Base-by-base conservation (phyloP, 202 grass and related monocot genomes). In the Schoenoplectus tabernaemontani region DNA sequence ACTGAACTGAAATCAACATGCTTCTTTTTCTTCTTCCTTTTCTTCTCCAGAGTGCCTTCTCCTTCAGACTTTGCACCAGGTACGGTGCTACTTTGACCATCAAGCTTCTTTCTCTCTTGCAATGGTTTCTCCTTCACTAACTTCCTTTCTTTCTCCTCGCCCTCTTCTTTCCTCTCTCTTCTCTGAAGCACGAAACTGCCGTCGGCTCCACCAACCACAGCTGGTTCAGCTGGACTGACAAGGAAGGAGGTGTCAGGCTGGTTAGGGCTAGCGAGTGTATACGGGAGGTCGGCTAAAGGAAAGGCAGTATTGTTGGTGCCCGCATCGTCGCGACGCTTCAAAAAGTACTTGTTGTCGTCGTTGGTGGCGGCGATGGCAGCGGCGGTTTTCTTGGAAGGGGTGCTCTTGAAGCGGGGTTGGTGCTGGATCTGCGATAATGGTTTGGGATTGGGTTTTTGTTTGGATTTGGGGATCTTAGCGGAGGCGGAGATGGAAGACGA, bases 281-380 rank as follows among this genome's bases (percentile, higher is more conserved):
- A 78, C 2, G 70, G 71, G 24, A 75, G 60, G 50, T 92, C 86
- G 1, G 86, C 87, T 28, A 87, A 64, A n/a, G 56, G 8, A 19
- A 75, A 63, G 63, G 34, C 54, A 8, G n/a, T n/a, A n/a, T n/a
- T n/a, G n/a, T n/a, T n/a, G n/a, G 46, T 10, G 62, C 46, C 86
- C 2, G 58, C 78, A 78, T 88, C 88, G 5, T 97, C 90, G 23
- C 93, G 87, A 34, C 93, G 90, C 85, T 91, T 97, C 36, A 97
- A 84, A 28, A 97, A 75, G 84, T 90, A 97, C 84, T 93, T 92
- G 82, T 97, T 86, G 79, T 93, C 90, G 85, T 91, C 89, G 57
- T 70, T 63, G 32, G n/a, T n/a, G n/a, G n/a, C n/a, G n/a, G n/a
- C n/a, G n/a, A 64, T 13, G 43, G 68, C 68, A 13, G 69, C 70